phyloP scores from a whole-genome alignment of 148 eudicot species.

The Camellia sinensis region DNA sequence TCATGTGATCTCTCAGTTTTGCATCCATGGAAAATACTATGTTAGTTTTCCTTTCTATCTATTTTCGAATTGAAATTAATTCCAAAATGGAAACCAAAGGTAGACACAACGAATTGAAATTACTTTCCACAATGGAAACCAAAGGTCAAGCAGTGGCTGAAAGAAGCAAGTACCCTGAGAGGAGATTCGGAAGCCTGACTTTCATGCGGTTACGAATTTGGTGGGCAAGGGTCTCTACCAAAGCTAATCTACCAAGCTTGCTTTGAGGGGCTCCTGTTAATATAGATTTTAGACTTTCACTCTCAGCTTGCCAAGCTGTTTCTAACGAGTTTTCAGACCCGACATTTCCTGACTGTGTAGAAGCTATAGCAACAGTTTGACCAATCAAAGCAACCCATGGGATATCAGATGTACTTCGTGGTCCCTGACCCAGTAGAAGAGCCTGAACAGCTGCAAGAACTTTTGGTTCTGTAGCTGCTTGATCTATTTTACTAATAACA shows the following conservation, averaged over 20 bases:
- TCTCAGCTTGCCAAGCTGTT: constrained; percentile 99
- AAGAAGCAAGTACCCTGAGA: constrained; percentile 63
- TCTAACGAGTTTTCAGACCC: constrained; percentile 88
- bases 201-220: constrained; percentile 92
- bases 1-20: background rate
- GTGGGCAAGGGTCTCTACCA: constrained; percentile 85
- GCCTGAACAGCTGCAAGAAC: constrained; percentile 97
- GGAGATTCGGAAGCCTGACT: constrained; percentile 84
- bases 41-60: no score
- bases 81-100: background rate
- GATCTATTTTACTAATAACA: constrained; percentile 94
- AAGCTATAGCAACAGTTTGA: constrained; percentile 93
- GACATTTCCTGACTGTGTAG: constrained; percentile 78
- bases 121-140: background rate
- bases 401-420: constrained; percentile 85
- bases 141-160: constrained; percentile 16
- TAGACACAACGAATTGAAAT: background rate
- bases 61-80: no score
- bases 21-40: background rate
- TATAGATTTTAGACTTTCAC: constrained; percentile 88
- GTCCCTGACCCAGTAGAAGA: constrained; percentile 84
- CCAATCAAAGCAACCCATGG: constrained; percentile 99
- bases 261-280: constrained; percentile 86
- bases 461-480: constrained; percentile 90
- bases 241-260: constrained; percentile 92